phyloP scores from a whole-genome alignment of 1,284 basidiomycete genomes.

The Pulveroboletus sp. region DNA sequence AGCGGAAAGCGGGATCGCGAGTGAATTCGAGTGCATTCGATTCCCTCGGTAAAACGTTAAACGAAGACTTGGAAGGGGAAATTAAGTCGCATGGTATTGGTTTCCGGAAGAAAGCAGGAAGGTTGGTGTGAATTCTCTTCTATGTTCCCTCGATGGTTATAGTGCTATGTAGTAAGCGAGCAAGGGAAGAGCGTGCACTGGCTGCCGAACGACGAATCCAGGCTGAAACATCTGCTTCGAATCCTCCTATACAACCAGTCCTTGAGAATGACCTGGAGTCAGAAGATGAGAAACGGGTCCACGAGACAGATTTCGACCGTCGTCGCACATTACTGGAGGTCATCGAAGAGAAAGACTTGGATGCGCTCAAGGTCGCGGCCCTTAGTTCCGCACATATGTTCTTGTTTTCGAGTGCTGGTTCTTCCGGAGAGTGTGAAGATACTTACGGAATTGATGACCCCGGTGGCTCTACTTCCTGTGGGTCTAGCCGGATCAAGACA shows the following conservation, averaged over 20 bases:
- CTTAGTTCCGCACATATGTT: conserved; percentile 25
- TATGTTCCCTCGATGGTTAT: background rate
- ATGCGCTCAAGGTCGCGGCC: conserved; percentile 22
- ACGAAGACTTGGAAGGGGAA: conserved; percentile 44
- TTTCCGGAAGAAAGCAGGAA: conserved; percentile 68
- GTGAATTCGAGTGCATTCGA: conserved; percentile 61
- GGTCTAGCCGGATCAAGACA: background rate
- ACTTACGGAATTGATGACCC: background rate
- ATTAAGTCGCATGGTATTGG: conserved; percentile 52
- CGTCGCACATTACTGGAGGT: conserved; percentile 24
- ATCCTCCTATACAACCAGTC: background rate
- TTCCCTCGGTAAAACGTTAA: conserved; percentile 56
- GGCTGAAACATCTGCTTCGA: conserved; percentile 30
- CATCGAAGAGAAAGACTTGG: conserved; percentile 28
- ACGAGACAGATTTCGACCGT: conserved; percentile 28
- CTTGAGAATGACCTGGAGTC: conserved; percentile 7
- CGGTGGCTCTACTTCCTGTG: background rate
- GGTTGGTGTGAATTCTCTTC: conserved; percentile 43
- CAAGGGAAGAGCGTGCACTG: conserved; percentile 69
- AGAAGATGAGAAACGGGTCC: conserved; percentile 16
- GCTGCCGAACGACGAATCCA: conserved; percentile 66
- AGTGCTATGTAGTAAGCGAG: conserved; percentile 59
- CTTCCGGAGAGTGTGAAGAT: conserved; percentile 3
- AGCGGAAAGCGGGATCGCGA: conserved; percentile 67
- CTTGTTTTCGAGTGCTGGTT: conserved; percentile 12